A percentile compares a stretch with the other conserved stretches of the same genome.
phyloP scores from a whole-genome alignment of 140 eudicot species.

The Stevia rebaudiana region DNA sequence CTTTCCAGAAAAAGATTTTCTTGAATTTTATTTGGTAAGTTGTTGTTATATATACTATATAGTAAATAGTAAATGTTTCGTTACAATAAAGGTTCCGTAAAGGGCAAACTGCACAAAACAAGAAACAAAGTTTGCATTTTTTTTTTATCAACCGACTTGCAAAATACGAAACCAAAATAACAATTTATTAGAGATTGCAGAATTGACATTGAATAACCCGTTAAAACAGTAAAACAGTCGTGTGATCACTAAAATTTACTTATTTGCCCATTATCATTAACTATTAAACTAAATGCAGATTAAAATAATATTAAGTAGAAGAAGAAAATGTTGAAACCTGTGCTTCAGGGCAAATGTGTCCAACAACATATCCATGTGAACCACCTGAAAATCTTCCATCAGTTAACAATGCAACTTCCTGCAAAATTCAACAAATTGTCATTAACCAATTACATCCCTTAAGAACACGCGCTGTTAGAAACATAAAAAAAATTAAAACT shows the following conservation, averaged over 20 bases:
- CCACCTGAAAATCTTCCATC: constrained; percentile 99
- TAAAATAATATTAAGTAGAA: not conserved
- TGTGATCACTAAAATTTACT: not conserved
- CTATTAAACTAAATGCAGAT: not conserved
- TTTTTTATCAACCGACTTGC: not conserved
- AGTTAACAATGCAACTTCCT: constrained; percentile 83
- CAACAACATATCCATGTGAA: constrained; percentile 95
- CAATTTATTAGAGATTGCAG: too few species aligned
- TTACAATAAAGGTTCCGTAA: too few species aligned
- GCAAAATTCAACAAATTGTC: constrained; percentile 26
- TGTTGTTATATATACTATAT: too few species aligned
- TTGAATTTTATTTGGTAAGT: not conserved
- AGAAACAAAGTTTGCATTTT: not conserved
- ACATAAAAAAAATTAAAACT: not conserved
- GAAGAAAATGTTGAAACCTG: constrained; percentile 42
- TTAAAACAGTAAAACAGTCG: too few species aligned
- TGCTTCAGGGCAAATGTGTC: constrained; percentile 97
- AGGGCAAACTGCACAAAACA: not conserved
- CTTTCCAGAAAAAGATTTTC: not conserved
- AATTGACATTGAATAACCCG: too few species aligned
- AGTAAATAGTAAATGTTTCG: too few species aligned
- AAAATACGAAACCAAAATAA: not conserved
- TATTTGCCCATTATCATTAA: not conserved
- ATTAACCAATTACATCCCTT: not conserved
- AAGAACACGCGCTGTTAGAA: not conserved